Evolutionary conservation across 2,329 filamentous ascomycete species (phyloP).

Genomic region (Colletotrichum gloeosporioides): DNA sequence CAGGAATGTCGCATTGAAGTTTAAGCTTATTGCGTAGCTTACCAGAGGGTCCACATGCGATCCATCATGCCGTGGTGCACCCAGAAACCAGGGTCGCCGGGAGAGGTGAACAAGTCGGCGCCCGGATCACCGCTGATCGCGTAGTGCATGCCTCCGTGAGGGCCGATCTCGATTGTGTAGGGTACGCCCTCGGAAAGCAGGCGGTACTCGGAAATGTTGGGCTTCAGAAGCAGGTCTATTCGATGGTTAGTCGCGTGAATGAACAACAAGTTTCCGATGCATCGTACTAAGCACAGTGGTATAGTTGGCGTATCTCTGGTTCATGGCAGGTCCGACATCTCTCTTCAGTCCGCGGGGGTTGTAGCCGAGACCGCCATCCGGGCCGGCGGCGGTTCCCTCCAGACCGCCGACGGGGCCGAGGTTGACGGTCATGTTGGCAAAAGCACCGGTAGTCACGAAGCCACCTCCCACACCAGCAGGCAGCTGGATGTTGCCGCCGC

Average conservation of each 20-base stretch:
- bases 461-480: constrained; percentile 53
- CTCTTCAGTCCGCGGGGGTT: constrained; percentile 40
- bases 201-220: constrained; percentile 37
- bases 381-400: constrained; percentile 19
- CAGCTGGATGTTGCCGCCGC: constrained; percentile 25
- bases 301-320: constrained; percentile 34
- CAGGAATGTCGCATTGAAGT: background rate
- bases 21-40: background rate
- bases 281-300: constrained; percentile 24
- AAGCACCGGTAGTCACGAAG: constrained; percentile 51
- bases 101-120: constrained; percentile 31
- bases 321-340: constrained; percentile 33
- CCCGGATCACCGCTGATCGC: constrained; percentile 38
- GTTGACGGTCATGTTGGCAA: constrained; percentile 41
- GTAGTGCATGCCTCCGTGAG: constrained; percentile 35
- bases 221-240: constrained; percentile 33
- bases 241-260: background rate
- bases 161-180: constrained; percentile 31
- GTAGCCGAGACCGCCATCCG: constrained; percentile 35
- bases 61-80: constrained; percentile 32
- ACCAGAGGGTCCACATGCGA: constrained; percentile 31
- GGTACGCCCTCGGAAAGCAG: constrained; percentile 38
- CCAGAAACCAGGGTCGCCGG: constrained; percentile 27
- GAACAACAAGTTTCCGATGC: background rate
- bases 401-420: constrained; percentile 35